Conservation (phyloP, 2,329 filamentous ascomycete genomes). For the Stagonosporopsis tanaceti region DNA sequence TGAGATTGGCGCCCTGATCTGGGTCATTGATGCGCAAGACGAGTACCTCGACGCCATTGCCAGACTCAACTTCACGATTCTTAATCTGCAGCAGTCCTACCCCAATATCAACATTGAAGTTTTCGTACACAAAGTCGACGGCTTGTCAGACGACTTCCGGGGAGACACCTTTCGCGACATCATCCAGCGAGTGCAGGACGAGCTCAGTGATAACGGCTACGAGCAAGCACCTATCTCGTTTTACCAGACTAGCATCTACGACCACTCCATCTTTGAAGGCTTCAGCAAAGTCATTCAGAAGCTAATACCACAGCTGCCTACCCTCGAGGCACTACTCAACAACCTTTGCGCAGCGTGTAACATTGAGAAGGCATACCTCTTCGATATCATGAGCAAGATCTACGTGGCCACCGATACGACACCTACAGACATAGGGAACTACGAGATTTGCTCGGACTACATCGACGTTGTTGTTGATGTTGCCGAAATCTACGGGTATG, state of each 20-base stretch:
- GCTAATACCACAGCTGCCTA: constrained; percentile 89
- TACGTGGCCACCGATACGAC: constrained; percentile 97
- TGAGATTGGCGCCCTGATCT: constrained; percentile 92
- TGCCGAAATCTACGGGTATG: constrained; percentile 91
- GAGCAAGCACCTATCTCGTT: constrained; percentile 94
- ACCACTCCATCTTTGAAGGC: constrained; percentile 97
- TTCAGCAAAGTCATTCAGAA: constrained; percentile 99
- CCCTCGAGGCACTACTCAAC: constrained; percentile 91
- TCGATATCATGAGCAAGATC: constrained; percentile 97
- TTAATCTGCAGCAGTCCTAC: constrained; percentile 86
- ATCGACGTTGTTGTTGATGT: constrained; percentile 98
- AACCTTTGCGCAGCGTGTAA: constrained; percentile 91
- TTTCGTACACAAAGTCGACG: constrained; percentile 98
- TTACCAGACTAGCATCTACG: constrained; percentile 97
- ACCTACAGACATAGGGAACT: constrained; percentile 92
- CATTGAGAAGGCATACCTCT: constrained; percentile 97
- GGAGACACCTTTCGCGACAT: constrained; percentile 96
- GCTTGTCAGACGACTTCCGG: constrained; percentile 95
- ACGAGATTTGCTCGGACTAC: constrained; percentile 98
- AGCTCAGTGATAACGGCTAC: constrained; percentile 90
- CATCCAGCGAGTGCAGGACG: constrained; percentile 93
- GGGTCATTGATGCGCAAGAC: constrained; percentile 98
- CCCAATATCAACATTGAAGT: constrained; percentile 97
- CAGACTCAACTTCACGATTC: constrained; percentile 85
- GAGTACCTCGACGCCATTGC: constrained; percentile 93